Base-by-base conservation (phyloP, 1,139 yeast genomes). In the Trichomonascaceae sp. region DNA sequence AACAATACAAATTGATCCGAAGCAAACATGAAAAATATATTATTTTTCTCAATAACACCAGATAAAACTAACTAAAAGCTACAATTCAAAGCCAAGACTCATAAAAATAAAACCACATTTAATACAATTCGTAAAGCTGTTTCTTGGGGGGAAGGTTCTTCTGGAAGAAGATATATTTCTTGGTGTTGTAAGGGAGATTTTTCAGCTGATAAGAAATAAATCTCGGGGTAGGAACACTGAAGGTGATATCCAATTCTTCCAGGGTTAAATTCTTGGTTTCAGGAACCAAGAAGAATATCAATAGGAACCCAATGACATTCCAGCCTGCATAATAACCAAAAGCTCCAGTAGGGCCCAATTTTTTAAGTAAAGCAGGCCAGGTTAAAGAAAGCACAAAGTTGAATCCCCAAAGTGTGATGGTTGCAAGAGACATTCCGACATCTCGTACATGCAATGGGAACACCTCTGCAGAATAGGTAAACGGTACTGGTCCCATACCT, bases 401-500 rank as follows among this genome's bases (percentile, higher is more conserved):
- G 76, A 87, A 87, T 67, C 87, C 85, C 95, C 96, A 88, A 68
- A 89, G 78, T 17, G 90, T 84, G 24, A 91, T 87, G 32, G 93
- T 85, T 18, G 95, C 96, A 61, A 84, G 76, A 3, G 93, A 84
- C 85, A 90, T 87, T 55, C 96, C 95, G 53, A 87, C 73, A 64
- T 89, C 95, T 72, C 96, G 83, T 58, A 87, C 84, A 64, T 87
- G 87, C 61, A 88, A 76, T 54, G 95, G 91, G 76, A 87, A 88
- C 59, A 87, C 87, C 70, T 88, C 95, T 17, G 96, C 95, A 36
- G 95, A 84, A 67, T 87, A 87, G 1, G 95, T 86, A 74, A 88
- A 88, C 7, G 96, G 95, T 51, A 88, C 95, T 13, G 95, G 96
- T 48, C 96, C 96, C 72, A 86, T 89, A 58, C 95, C 93, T 2